Conservation (phyloP, 768 basidiomycete species). For the Amylocystis lapponica region DNA sequence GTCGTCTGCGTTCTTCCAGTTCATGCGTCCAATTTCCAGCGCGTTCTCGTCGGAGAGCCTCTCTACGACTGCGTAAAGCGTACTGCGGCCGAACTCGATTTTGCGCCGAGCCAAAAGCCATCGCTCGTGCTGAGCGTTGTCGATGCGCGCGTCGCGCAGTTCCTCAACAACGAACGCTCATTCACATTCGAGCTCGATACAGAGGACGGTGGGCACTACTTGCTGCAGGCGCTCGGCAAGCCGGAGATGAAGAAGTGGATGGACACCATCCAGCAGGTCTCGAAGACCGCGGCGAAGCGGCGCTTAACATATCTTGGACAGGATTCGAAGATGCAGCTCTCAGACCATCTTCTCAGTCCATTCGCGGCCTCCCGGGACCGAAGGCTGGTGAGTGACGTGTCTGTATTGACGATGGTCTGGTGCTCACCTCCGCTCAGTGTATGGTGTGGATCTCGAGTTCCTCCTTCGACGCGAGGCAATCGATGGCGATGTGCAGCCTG, state of each 20-base stretch:
- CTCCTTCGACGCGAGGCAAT: slow-evolving; percentile 61
- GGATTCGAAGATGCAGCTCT: slow-evolving; percentile 63
- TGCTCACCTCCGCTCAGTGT: slow-evolving; percentile 27
- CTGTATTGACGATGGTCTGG: slow-evolving; percentile 3
- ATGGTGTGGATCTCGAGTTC: slow-evolving; percentile 70
- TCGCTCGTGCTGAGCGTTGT: slow-evolving; percentile 68
- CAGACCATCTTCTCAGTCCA: slow-evolving; percentile 69
- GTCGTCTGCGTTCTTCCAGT: slow-evolving; percentile 71
- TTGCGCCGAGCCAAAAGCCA: slow-evolving; percentile 65
- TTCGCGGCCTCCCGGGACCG: slow-evolving; percentile 59
- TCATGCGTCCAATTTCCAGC: slow-evolving; percentile 87
- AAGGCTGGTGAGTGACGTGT: slow-evolving; percentile 47
- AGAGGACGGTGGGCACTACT: slow-evolving; percentile 81
- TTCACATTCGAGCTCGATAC: slow-evolving; percentile 80
- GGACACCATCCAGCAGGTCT: slow-evolving; percentile 63
- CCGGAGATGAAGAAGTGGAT: slow-evolving; percentile 77
- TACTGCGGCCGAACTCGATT: slow-evolving; percentile 72
- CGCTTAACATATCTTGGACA: slow-evolving; percentile 77
- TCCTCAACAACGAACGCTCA: slow-evolving; percentile 76
- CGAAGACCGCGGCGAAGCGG: slow-evolving; percentile 69
- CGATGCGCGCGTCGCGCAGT: slow-evolving; percentile 63
- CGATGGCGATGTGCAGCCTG: slow-evolving; percentile 43
- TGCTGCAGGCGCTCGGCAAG: slow-evolving; percentile 67
- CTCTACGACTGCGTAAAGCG: slow-evolving; percentile 39
- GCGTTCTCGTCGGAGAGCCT: slow-evolving; percentile 68